phyloP scores from a whole-genome alignment of 345 rosid species.

The Aurinia saxatilis region DNA sequence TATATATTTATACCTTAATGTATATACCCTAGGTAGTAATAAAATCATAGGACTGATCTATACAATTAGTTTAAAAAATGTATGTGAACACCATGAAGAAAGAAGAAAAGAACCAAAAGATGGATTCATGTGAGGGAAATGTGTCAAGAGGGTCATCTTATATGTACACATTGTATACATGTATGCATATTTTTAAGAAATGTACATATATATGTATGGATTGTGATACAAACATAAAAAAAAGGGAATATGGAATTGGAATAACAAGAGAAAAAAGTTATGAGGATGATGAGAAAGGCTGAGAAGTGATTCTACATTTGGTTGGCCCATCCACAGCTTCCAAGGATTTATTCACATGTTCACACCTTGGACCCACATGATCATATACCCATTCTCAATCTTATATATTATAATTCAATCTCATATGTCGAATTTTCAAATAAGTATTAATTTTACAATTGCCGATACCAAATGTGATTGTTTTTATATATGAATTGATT shows the following conservation, averaged over 20 bases:
- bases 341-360: constrained; percentile 35
- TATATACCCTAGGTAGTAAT: neutral
- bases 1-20: neutral
- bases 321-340: constrained; percentile 31
- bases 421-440: neutral
- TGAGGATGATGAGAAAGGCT: constrained; percentile 33
- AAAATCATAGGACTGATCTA: neutral
- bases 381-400: neutral
- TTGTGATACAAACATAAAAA: too few relatives aligned
- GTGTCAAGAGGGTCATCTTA: constrained; percentile 20
- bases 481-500: too few relatives aligned
- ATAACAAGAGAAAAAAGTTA: constrained; percentile 24
- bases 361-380: constrained; percentile 32
- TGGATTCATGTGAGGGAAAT: constrained; percentile 27
- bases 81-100: constrained; percentile 17
- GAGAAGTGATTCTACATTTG: constrained; percentile 27
- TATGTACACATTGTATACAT: constrained; percentile 15
- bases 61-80: neutral
- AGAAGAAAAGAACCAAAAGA: constrained; percentile 27
- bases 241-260: constrained; percentile 19
- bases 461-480: too few relatives aligned
- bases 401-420: neutral
- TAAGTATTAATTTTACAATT: too few relatives aligned
- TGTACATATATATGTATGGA: neutral
- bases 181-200: neutral